Evolutionary conservation across 2,329 filamentous ascomycete genomes (phyloP).

Genomic region (Escovopsis weberi): DNA sequence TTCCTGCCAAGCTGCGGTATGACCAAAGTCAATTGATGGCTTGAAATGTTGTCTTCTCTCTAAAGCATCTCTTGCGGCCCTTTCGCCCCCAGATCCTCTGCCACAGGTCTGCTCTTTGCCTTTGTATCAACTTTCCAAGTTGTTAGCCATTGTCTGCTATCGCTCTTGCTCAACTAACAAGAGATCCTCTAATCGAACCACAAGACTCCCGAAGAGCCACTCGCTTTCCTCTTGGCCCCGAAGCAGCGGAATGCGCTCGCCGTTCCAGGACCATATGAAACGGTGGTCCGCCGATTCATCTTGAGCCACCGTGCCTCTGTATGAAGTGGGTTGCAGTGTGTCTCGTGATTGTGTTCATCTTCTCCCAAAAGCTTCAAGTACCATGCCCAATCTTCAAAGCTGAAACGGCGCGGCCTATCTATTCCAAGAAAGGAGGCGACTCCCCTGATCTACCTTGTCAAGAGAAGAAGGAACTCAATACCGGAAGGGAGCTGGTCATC

Average conservation of each 20-base stretch:
- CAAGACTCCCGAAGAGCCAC: not conserved
- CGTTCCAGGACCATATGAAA: not conserved
- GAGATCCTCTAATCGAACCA: too few relatives aligned
- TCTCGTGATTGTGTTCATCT: not conserved
- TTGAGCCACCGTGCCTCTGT: conserved; percentile 42
- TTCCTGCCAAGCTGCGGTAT: too few relatives aligned
- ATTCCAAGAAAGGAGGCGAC: not conserved
- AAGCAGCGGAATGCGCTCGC: not conserved
- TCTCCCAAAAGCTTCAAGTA: conserved; percentile 46
- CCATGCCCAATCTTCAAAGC: conserved; percentile 75
- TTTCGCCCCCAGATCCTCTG: too few relatives aligned
- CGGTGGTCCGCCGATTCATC: conserved; percentile 7
- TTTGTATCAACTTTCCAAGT: too few relatives aligned
- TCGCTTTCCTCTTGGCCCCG: not conserved
- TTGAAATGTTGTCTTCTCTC: too few relatives aligned
- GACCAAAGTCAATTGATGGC: too few relatives aligned
- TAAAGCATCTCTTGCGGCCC: too few relatives aligned
- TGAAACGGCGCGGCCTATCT: conserved; percentile 41
- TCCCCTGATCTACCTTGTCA: not conserved
- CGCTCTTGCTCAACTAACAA: too few relatives aligned
- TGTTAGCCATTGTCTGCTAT: too few relatives aligned
- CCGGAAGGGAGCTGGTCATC: conserved; percentile 27
- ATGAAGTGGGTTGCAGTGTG: not conserved
- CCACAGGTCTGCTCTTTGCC: too few relatives aligned
- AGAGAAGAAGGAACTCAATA: not conserved